These are phyloP conservation scores for Capsicum baccatum DNA, from an alignment of 257 asterid species.

Conservation along the genomic window DNA sequence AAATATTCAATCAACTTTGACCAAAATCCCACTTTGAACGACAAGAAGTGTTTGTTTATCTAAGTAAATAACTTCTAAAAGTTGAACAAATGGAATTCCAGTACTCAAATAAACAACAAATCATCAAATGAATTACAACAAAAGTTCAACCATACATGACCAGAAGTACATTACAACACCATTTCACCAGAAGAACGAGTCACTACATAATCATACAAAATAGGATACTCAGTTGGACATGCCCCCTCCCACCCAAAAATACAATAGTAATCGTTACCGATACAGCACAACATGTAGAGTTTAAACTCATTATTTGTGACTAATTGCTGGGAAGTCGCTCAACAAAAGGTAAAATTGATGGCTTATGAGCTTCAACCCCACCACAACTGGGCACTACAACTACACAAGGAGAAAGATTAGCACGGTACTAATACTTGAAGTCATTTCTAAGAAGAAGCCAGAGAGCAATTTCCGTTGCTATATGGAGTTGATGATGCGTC, in stretches of 20 bases:
- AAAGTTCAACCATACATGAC: not conserved
- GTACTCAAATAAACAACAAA: not conserved
- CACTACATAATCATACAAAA: not conserved
- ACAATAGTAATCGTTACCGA: not conserved
- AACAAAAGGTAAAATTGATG: not conserved
- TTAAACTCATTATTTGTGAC: not conserved
- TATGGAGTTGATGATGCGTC: constrained; percentile 1
- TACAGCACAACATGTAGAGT: not conserved
- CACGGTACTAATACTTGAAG: not conserved
- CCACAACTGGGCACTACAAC: not conserved
- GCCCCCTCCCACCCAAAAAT: not conserved
- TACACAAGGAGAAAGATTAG: constrained; percentile 4
- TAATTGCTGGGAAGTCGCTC: not conserved
- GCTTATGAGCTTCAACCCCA: not conserved
- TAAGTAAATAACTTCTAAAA: no score
- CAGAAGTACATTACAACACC: not conserved
- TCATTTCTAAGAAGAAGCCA: not conserved
- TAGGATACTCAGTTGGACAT: not conserved
- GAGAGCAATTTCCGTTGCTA: not conserved
- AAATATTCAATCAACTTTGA: no score
- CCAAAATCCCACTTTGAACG: not conserved
- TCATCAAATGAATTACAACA: not conserved
- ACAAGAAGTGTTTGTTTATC: not conserved
- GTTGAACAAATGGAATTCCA: not conserved
- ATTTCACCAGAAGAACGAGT: not conserved